phyloP scores from a whole-genome alignment of 2,329 filamentous ascomycete genomes.

The Furcasterigmium sp. region DNA sequence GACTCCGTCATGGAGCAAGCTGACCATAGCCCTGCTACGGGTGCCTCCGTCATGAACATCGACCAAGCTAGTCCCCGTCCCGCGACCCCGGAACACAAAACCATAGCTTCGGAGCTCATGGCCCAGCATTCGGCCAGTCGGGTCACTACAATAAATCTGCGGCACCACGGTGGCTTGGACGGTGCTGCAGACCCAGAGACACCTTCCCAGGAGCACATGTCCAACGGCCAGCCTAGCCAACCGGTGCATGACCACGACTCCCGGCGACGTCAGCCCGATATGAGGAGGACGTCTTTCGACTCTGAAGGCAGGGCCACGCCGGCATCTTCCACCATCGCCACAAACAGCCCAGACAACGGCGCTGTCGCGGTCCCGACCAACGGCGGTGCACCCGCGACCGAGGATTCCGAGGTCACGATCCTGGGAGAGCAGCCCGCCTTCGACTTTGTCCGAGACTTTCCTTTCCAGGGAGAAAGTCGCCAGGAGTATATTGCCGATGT shows the following conservation, averaged over 20 bases:
- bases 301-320: constrained; percentile 12
- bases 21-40: constrained; percentile 16
- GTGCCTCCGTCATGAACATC: constrained; percentile 32
- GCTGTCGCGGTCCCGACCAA: constrained; percentile 32
- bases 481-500: constrained; percentile 24
- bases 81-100: constrained; percentile 34
- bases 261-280: neutral
- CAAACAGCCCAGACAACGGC: constrained; percentile 39
- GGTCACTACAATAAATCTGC: constrained; percentile 54
- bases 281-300: neutral
- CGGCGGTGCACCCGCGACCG: constrained; percentile 21
- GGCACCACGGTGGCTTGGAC: constrained; percentile 24
- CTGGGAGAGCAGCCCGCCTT: constrained; percentile 8
- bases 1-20: constrained; percentile 15
- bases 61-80: constrained; percentile 32
- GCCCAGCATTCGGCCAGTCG: constrained; percentile 47
- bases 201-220: neutral
- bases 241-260: too few relatives aligned
- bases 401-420: constrained; percentile 19
- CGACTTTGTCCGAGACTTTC: constrained; percentile 43
- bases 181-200: neutral
- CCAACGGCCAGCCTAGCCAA: constrained; percentile 10
- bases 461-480: constrained; percentile 25
- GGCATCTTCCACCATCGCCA: constrained; percentile 30
- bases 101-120: constrained; percentile 23